A percentile compares a stretch with the other conserved stretches of the same genome.
phyloP scores from a whole-genome alignment of 163 green algal genomes.

The Trebouxia gelatinosa region DNA sequence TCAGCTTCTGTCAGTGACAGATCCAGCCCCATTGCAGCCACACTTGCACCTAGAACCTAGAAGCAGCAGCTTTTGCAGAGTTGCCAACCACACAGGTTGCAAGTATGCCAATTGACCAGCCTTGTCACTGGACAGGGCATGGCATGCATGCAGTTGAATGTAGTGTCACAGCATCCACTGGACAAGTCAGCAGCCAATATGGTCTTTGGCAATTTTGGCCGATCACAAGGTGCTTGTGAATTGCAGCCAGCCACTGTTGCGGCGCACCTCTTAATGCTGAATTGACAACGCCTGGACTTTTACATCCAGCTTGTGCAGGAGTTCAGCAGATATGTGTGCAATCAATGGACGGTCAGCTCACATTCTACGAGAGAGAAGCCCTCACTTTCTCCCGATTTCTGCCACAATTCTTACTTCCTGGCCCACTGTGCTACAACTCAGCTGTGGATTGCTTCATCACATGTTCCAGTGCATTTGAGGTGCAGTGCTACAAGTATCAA shows the following conservation, averaged over 20 bases:
- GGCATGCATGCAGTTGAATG: conserved; percentile 1
- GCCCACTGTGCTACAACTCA: conserved; percentile 14
- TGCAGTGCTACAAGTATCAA: conserved; percentile 29
- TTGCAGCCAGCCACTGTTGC: not conserved
- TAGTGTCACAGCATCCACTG: not conserved
- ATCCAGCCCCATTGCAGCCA: too few species aligned
- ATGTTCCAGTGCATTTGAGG: conserved; percentile 15
- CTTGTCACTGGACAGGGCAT: not conserved
- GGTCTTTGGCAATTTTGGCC: conserved; percentile 22
- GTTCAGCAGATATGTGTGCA: conserved; percentile 19
- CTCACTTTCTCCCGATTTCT: conserved; percentile 7
- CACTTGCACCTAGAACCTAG: too few species aligned
- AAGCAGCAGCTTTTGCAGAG: too few species aligned
- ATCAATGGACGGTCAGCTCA: conserved; percentile 25
- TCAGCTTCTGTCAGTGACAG: too few species aligned
- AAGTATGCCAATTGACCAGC: too few species aligned
- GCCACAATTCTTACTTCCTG: conserved; percentile 21
- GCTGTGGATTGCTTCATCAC: conserved; percentile 10
- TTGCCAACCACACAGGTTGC: too few species aligned
- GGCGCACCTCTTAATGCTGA: not conserved
- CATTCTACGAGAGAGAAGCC: conserved; percentile 18
- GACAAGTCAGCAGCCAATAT: conserved; percentile 16
- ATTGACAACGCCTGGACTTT: not conserved
- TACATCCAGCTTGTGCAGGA: conserved; percentile 14
- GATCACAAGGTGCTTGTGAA: not conserved